Evolutionary conservation across 164 flowering plant genomes (phyloP), one percentile per base, ranked within the genome.

Genomic region (Magnolia sinica): DNA sequence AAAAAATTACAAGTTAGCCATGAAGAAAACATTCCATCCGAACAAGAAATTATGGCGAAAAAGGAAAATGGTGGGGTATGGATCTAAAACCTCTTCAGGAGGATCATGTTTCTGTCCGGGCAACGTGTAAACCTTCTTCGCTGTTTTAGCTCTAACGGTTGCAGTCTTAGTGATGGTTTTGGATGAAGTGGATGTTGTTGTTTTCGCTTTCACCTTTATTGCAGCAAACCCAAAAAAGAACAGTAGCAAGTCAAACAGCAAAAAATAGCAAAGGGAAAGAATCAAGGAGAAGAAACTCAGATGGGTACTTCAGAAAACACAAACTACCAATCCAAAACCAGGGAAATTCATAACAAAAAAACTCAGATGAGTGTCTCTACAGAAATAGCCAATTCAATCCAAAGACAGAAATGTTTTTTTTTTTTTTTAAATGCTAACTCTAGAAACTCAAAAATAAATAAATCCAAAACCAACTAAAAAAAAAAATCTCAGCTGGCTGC

Each of bases 101-200:
- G 86, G 86, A 86, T 93, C 99, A 80, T 73, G 86, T 84, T 83
- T 93, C 86, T 95, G 99, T 20, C 99, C 99, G 20, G 98, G 76
- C 85, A 96, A 87, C 31, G 83, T 85, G 79, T 64, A 96, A 55
- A 88, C 92, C 83, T 95, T 95, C 91, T 89, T 95, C 90, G 83
- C 86, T 81, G 75, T 23, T 64, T 77, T 89, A 78, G 76, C 50
- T 31, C n/a, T 90, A 14, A 85, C 86, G 27, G 90, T 83, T 8
- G 84, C 84, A 24, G 87, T 88, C 8, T 82, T 87, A 14, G 84
- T 75, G 22, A 68, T 76, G 19, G 84, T 79, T 79, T 88, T 92
- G 9, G 95, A 75, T 50, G 93, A 85, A 74, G 88, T 82, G 16
- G 91, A 18, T 11, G 77, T 77, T 11, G 77, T 77, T 49, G 86